Conservation (phyloP, 495 filamentous ascomycete species). For the Aspergillus sparsus region DNA sequence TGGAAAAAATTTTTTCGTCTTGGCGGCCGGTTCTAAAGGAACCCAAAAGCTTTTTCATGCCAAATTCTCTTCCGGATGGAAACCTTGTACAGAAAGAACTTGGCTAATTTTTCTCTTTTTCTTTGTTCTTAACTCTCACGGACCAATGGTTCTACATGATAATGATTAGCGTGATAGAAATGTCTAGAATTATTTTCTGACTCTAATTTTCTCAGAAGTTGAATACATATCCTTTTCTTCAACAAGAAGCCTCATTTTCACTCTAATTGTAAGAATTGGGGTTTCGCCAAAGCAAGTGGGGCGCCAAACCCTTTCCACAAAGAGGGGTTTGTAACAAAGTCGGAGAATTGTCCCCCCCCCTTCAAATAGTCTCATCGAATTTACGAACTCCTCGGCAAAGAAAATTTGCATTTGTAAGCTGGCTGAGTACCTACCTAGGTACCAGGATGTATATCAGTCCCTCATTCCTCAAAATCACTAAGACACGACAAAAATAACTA, state of each 20-base stretch:
- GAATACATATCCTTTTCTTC: background rate
- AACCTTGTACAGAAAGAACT: slow-evolving; percentile 27
- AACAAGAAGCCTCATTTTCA: background rate
- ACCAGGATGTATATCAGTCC: too few species aligned
- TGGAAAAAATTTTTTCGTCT: slow-evolving; percentile 4
- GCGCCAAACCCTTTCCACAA: background rate
- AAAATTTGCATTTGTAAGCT: too few species aligned
- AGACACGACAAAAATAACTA: too few species aligned
- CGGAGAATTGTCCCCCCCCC: background rate
- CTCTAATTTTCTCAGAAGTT: background rate
- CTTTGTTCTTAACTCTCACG: background rate
- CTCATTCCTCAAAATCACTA: too few species aligned
- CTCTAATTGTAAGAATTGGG: background rate
- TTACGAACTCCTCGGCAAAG: too few species aligned
- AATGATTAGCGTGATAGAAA: slow-evolving; percentile 27
- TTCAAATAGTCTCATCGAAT: too few species aligned
- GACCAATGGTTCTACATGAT: slow-evolving; percentile 14
- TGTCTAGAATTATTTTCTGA: background rate
- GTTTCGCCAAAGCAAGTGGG: slow-evolving; percentile 13
- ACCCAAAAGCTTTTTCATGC: slow-evolving; percentile 15
- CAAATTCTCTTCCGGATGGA: slow-evolving; percentile 14
- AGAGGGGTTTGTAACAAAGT: background rate
- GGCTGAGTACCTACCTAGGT: too few species aligned
- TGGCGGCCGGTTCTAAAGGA: slow-evolving; percentile 11
- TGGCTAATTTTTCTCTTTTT: slow-evolving; percentile 1